Percentiles rank a stretch among this genome's conserved stretches.
These are phyloP conservation scores for Suhomyces yuchorum DNA, from an alignment of 1,139 yeast species.

Conservation along the genomic window DNA sequence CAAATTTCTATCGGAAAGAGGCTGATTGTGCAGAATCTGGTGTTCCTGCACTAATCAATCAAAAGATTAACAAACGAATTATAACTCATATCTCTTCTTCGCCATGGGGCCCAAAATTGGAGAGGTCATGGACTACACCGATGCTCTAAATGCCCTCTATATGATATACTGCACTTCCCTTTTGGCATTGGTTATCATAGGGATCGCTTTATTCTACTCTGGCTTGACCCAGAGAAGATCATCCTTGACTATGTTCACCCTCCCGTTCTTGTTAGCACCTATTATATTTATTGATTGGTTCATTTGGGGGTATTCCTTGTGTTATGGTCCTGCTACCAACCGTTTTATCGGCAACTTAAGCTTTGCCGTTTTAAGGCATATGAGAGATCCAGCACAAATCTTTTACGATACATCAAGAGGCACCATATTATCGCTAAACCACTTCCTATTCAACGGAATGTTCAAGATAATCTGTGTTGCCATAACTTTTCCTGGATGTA, in stretches of 20 bases:
- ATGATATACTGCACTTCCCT: conserved; percentile 41
- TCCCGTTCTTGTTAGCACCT: conserved; percentile 48
- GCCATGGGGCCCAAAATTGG: background rate
- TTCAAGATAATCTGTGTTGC: conserved; percentile 56
- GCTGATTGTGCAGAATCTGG: background rate
- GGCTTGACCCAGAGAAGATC: conserved; percentile 61
- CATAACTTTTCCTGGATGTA: conserved; percentile 58
- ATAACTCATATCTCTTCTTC: background rate
- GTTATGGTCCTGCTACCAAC: conserved; percentile 46
- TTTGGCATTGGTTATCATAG: conserved; percentile 39
- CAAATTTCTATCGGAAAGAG: background rate
- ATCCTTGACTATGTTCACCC: conserved; percentile 54
- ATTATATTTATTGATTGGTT: conserved; percentile 55
- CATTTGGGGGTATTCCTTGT: conserved; percentile 59
- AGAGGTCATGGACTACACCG: conserved; percentile 6
- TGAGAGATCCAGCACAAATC: conserved; percentile 26
- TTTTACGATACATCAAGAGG: conserved; percentile 41
- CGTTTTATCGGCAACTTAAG: conserved; percentile 50
- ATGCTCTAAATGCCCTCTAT: conserved; percentile 39
- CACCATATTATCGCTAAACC: conserved; percentile 41
- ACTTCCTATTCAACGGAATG: conserved; percentile 52
- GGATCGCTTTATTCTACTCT: conserved; percentile 55
- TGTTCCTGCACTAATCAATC: conserved; percentile 1
- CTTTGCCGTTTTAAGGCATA: conserved; percentile 44
- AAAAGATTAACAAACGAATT: background rate